Evolutionary conservation across 257 asterid genomes (phyloP).

Genomic region (Craterostigma plantagineum): DNA sequence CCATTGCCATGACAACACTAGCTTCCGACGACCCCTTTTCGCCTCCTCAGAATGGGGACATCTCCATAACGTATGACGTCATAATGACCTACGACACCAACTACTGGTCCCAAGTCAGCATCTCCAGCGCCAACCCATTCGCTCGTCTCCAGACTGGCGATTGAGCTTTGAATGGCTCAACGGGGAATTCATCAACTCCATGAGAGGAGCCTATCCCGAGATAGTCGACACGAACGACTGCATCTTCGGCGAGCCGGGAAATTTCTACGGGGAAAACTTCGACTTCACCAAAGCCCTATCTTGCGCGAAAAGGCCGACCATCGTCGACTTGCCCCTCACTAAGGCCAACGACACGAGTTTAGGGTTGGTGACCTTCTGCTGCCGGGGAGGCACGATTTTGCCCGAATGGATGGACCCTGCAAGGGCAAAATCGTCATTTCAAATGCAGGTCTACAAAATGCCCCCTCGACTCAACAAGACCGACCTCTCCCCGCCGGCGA

Average conservation of each 20-base stretch:
- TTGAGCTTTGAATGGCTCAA: constrained; percentile 98
- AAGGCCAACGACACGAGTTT: constrained; percentile 50
- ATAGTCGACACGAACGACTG: constrained; percentile 51
- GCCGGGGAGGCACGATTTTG: constrained; percentile 80
- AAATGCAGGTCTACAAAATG: constrained; percentile 78
- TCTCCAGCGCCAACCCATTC: constrained; percentile 64
- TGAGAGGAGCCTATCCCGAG: constrained; percentile 80
- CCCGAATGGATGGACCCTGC: constrained; percentile 88
- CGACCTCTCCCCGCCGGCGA: constrained; percentile 53
- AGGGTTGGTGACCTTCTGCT: constrained; percentile 74
- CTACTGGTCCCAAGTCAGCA: constrained; percentile 77
- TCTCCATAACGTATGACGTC: constrained; percentile 69
- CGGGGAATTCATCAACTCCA: constrained; percentile 62
- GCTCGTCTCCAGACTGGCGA: constrained; percentile 89
- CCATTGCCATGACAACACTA: constrained; percentile 20
- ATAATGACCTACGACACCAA: constrained; percentile 45
- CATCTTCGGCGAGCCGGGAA: constrained; percentile 62
- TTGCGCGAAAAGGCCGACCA: constrained; percentile 63
- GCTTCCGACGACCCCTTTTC: constrained; percentile 38
- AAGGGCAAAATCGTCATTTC: constrained; percentile 63
- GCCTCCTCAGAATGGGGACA: constrained; percentile 61
- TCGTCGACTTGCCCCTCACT: constrained; percentile 56
- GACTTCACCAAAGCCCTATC: constrained; percentile 65
- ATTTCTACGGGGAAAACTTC: constrained; percentile 28
- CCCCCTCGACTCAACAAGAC: constrained; percentile 82